phyloP scores from a whole-genome alignment of 177 flowering plant genomes.

The Tripterygium wilfordii region DNA sequence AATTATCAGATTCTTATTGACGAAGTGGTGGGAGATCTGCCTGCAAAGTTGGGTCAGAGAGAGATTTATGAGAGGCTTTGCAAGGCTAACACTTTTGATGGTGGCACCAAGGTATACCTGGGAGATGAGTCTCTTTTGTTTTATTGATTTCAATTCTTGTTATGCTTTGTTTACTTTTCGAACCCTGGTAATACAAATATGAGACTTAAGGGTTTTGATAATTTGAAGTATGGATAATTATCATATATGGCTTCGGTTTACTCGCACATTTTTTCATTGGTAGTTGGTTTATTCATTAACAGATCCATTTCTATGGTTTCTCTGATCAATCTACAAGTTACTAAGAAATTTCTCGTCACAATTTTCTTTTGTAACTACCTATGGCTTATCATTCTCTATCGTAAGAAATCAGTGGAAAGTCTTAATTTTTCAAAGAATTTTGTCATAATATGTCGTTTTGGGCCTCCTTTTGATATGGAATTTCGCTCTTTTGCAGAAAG shows the following conservation, averaged over 20 bases:
- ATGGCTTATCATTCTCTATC: too few species aligned
- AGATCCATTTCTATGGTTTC: too few species aligned
- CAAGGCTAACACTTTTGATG: conserved; percentile 49
- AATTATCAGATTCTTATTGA: conserved; percentile 44
- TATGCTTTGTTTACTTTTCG: too few species aligned
- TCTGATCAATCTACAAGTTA: too few species aligned
- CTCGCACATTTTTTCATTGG: neutral
- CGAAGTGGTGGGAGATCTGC: conserved; percentile 32
- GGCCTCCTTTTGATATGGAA: conserved; percentile 1
- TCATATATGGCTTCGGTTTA: neutral
- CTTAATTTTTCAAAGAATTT: neutral
- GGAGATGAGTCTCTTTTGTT: neutral
- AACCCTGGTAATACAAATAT: neutral
- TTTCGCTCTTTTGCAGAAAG: conserved; percentile 13
- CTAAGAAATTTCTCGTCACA: too few species aligned
- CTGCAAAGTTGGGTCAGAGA: conserved; percentile 32
- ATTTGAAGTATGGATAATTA: neutral
- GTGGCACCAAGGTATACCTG: conserved; percentile 81
- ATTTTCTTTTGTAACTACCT: too few species aligned
- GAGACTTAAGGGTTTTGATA: neutral
- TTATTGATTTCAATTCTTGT: neutral
- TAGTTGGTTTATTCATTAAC: too few species aligned
- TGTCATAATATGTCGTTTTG: neutral
- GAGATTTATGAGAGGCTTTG: conserved; percentile 60
- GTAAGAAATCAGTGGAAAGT: too few species aligned